Base-by-base conservation (phyloP, 1,139 yeast genomes). In the Zygotorulaspora mrakii region DNA sequence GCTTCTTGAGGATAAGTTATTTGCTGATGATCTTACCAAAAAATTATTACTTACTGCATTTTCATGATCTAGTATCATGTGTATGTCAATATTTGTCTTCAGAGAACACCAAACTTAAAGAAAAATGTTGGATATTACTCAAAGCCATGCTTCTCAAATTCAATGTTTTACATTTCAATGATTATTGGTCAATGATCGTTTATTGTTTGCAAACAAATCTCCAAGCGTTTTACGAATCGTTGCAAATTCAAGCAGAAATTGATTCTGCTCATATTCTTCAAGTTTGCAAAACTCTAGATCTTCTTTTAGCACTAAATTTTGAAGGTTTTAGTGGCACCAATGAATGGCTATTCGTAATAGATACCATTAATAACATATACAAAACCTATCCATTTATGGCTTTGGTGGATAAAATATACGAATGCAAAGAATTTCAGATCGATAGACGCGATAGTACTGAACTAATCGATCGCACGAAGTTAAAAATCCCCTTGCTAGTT, bases 271-370 rank as follows among this genome's bases (percentile, higher is more conserved):
- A 73, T 22, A 53, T 76, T 1, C 65, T 82, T 26, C 74, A 75
- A 40, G 83, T 82, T 0, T 82, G 88, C 55, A 89, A 88, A 59
- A 67, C 91, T 16, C 67, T 91, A 33, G 98, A 91, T 59, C 73
- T 83, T 30, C 59, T 88, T 17, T 61, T 89, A 17, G 68, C 83
- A 7, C 55, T 87, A 38, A 76, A 79, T 28, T 72, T 72, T 38
- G 96, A 88, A 55, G 95, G 87, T 39, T 89, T 91, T 62, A 82
- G 80, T 53, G 63, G 83, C 50, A 72, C 62, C 3, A 66, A 76
- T 50, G 91, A 86, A 54, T 91, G 97, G 97, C 67, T 89, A 1
- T 91, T 87, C 60, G 74, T 89, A 10, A 73, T 82, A 23, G 85
- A 83, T 50, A 79, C 76, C 17, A 73, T 82, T 26, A 88, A 82